Conservation (phyloP, 2,329 filamentous ascomycete genomes). For the Venturia pyrina region DNA sequence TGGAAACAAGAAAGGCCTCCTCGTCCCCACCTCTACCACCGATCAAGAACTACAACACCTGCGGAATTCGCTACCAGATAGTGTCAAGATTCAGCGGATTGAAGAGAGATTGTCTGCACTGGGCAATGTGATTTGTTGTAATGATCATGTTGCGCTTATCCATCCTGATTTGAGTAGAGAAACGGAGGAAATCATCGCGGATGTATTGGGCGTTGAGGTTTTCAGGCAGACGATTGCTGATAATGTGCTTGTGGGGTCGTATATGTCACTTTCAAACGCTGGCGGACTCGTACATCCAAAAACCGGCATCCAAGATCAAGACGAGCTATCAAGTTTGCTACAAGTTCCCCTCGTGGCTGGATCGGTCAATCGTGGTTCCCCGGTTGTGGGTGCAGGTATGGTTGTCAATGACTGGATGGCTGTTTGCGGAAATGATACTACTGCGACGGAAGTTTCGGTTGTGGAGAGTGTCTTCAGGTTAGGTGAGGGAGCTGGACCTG, state of each 20-base stretch:
- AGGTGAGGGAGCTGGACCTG: constrained; percentile 70
- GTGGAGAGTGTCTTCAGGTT: constrained; percentile 93
- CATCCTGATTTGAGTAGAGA: constrained; percentile 96
- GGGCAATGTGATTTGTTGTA: constrained; percentile 92
- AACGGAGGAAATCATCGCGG: constrained; percentile 96
- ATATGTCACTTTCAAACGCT: constrained; percentile 94
- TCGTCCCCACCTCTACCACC: constrained; percentile 90
- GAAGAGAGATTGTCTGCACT: constrained; percentile 93
- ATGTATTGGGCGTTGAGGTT: constrained; percentile 81
- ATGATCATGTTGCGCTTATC: constrained; percentile 93
- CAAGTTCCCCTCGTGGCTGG: constrained; percentile 95
- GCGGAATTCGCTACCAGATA: constrained; percentile 85
- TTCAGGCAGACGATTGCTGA: constrained; percentile 93
- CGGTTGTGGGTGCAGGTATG: constrained; percentile 94
- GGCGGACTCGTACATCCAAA: constrained; percentile 96
- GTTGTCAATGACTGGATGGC: constrained; percentile 98
- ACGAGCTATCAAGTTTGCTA: constrained; percentile 85
- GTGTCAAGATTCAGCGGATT: constrained; percentile 90
- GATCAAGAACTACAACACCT: constrained; percentile 98
- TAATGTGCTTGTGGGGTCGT: constrained; percentile 91
- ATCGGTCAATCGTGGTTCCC: constrained; percentile 82
- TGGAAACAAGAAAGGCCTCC: constrained; percentile 91
- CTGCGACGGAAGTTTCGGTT: constrained; percentile 93
- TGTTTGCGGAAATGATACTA: constrained; percentile 82
- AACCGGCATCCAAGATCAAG: constrained; percentile 94